Conservation (phyloP, 106 monocot genomes). For the Allium cepa region DNA sequence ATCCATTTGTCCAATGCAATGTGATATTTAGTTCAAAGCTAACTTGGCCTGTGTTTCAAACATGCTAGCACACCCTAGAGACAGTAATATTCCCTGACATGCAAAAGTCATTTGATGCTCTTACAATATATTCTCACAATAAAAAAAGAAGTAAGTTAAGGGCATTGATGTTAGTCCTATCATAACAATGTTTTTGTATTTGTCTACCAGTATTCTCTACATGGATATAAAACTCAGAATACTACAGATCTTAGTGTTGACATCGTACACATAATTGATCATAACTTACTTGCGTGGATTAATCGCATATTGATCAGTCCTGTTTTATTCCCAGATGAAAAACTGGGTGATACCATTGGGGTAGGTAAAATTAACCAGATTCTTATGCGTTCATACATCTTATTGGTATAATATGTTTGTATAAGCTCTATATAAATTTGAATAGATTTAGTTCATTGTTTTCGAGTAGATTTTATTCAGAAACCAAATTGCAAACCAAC, state of each 20-base stretch:
- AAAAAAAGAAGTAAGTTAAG: background rate
- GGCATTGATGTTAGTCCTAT: background rate
- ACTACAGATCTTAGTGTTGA: background rate
- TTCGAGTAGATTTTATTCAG: background rate
- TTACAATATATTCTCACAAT: background rate
- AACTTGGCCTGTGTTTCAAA: background rate
- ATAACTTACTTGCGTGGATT: background rate
- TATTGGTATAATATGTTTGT: no score
- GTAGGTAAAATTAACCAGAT: constrained; percentile 7
- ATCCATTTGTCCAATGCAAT: background rate
- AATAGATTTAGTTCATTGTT: no score
- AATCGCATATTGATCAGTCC: background rate
- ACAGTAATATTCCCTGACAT: background rate
- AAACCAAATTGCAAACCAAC: background rate
- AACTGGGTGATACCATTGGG: constrained; percentile 12
- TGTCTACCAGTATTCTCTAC: no score
- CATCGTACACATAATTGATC: background rate
- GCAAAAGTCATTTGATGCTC: background rate
- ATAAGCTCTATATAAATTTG: no score
- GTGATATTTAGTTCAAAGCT: background rate
- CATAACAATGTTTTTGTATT: background rate
- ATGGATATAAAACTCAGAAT: constrained; percentile 10
- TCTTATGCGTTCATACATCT: no score
- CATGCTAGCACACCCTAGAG: background rate
- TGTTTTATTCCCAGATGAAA: background rate